Conservation (phyloP, 1,284 basidiomycete genomes). For the Tilletia walkeri region DNA sequence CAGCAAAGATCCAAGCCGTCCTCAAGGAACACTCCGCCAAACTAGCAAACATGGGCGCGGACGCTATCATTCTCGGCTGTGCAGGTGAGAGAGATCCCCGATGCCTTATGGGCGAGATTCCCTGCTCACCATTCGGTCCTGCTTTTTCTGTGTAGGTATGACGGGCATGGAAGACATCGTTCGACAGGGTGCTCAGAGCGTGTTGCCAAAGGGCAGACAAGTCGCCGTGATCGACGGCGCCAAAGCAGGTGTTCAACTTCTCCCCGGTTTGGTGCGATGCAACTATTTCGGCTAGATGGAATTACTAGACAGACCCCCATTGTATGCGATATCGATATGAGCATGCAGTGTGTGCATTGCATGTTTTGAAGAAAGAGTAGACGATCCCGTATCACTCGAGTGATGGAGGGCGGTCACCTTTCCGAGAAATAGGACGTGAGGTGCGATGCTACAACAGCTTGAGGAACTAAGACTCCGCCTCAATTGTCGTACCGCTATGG, state of each 20-base stretch:
- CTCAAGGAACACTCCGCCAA: constrained; percentile 25
- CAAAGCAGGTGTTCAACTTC: constrained; percentile 67
- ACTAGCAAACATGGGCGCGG: constrained; percentile 31
- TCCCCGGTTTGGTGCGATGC: constrained; percentile 66
- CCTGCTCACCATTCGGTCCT: neutral
- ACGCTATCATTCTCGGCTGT: constrained; percentile 44
- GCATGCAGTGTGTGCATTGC: too few relatives aligned
- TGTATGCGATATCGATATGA: too few relatives aligned
- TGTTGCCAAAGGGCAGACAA: neutral
- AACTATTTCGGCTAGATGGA: constrained; percentile 59
- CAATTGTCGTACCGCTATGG: constrained; percentile 7
- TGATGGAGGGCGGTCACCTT: too few relatives aligned
- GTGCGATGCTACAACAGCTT: too few relatives aligned
- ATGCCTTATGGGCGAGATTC: neutral
- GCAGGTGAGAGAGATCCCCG: constrained; percentile 24
- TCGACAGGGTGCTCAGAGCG: constrained; percentile 19
- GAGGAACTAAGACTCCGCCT: constrained; percentile 1
- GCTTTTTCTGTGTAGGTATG: constrained; percentile 23
- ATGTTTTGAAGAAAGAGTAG: neutral
- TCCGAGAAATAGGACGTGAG: too few relatives aligned
- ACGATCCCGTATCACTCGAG: neutral
- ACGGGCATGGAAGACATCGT: constrained; percentile 38
- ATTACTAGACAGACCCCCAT: too few relatives aligned
- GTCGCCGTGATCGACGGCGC: constrained; percentile 64
- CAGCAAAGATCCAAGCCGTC: constrained; percentile 26